These are phyloP conservation scores for Chloranthus sessilifolius DNA, from an alignment of 164 flowering plant genomes.

Conservation along the genomic window DNA sequence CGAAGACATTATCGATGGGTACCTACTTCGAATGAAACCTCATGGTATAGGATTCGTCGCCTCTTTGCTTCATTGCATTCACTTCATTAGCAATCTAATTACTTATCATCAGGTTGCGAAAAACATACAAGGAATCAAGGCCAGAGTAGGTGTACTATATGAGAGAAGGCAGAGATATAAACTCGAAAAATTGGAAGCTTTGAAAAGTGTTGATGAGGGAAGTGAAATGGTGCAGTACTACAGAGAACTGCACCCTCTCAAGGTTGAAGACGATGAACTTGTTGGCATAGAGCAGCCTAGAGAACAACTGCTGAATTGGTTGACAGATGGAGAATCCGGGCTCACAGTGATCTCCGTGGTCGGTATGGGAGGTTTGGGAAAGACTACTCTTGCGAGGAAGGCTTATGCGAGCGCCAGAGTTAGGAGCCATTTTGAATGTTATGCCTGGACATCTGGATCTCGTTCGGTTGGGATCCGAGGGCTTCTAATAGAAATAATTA, in stretches of 20 bases:
- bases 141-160: background rate
- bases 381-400: constrained; percentile 38
- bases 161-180: constrained; percentile 1
- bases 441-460: constrained; percentile 34
- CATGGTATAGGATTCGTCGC: background rate
- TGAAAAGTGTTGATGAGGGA: background rate
- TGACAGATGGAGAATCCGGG: constrained; percentile 25
- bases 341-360: constrained; percentile 27
- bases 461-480: constrained; percentile 14
- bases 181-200: background rate
- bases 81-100: background rate
- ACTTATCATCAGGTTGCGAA: background rate
- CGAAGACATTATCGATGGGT: constrained; percentile 4
- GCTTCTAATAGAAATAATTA: constrained; percentile 21
- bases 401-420: constrained; percentile 19
- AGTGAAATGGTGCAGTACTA: background rate
- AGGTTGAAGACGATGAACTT: constrained; percentile 30
- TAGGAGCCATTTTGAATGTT: constrained; percentile 19
- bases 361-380: constrained; percentile 74
- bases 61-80: background rate
- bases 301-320: constrained; percentile 22
- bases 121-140: constrained; percentile 1
- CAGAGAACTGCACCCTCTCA: constrained; percentile 1
- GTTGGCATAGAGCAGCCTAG: constrained; percentile 37
- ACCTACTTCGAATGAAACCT: background rate